Evolutionary conservation across 2,329 filamentous ascomycete species (phyloP).

Genomic region (Lecanosticta acicola): DNA sequence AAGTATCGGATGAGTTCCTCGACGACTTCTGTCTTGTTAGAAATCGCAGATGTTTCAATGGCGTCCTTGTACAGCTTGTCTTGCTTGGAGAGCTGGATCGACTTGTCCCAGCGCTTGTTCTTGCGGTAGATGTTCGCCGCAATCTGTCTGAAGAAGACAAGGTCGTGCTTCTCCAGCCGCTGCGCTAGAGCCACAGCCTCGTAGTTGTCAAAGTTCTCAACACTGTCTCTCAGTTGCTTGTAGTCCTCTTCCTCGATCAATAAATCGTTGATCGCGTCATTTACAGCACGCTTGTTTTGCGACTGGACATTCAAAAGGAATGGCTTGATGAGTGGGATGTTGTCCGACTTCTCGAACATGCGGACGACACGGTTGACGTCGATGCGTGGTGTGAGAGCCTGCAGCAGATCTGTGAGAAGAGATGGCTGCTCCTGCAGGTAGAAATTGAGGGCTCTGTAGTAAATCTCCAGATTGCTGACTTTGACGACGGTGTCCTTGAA

Average conservation of each 20-base stretch:
- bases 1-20: conserved; percentile 97
- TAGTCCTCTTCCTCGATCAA: conserved; percentile 98
- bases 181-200: conserved; percentile 88
- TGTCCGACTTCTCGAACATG: conserved; percentile 98
- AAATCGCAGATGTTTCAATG: conserved; percentile 93
- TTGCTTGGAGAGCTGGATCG: conserved; percentile 93
- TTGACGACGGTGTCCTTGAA: conserved; percentile 99
- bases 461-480: conserved; percentile 97
- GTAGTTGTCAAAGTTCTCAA: conserved; percentile 99
- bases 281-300: conserved; percentile 97
- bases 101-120: conserved; percentile 99
- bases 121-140: conserved; percentile 98
- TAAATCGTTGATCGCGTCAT: conserved; percentile 95
- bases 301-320: conserved; percentile 94
- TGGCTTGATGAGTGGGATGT: conserved; percentile 95
- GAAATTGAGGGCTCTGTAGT: conserved; percentile 95
- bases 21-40: conserved; percentile 82
- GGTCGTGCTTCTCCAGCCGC: conserved; percentile 91
- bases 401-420: conserved; percentile 88
- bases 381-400: conserved; percentile 84
- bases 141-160: conserved; percentile 99
- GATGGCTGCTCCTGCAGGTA: conserved; percentile 97
- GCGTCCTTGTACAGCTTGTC: conserved; percentile 99
- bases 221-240: conserved; percentile 95
- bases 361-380: conserved; percentile 99